These are phyloP conservation scores for Candida ascalaphidarum DNA, from an alignment of 805 yeast genomes.

Conservation along the genomic window DNA sequence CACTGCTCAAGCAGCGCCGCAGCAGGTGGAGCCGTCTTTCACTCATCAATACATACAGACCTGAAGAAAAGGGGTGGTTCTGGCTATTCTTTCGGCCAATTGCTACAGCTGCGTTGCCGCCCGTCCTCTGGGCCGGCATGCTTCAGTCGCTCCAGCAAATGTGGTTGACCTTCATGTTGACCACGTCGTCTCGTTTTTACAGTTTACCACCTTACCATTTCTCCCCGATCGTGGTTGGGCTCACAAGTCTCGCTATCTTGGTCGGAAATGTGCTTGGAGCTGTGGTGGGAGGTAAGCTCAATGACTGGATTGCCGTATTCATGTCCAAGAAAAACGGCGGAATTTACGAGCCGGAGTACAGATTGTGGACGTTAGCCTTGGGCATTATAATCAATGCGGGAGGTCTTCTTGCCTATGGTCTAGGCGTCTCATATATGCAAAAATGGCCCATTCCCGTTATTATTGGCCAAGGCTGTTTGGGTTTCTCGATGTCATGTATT, in stretches of 20 bases:
- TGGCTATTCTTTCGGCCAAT: constrained; percentile 30
- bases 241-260: constrained; percentile 46
- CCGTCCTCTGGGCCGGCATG: constrained; percentile 52
- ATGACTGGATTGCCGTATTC: constrained; percentile 42
- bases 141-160: constrained; percentile 41
- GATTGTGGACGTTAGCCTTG: constrained; percentile 42
- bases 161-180: constrained; percentile 39
- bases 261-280: constrained; percentile 37
- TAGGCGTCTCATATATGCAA: constrained; percentile 47
- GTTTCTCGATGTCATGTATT: constrained; percentile 45
- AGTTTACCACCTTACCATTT: constrained; percentile 32
- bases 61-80: constrained; percentile 32
- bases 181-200: constrained; percentile 34
- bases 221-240: constrained; percentile 39
- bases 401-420: constrained; percentile 54
- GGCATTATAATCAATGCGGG: constrained; percentile 44
- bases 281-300: constrained; percentile 39
- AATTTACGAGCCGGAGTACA: constrained; percentile 46
- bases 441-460: constrained; percentile 47
- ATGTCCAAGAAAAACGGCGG: constrained; percentile 45
- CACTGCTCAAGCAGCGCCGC: constrained; percentile 15
- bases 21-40: too few relatives aligned
- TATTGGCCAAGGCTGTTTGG: constrained; percentile 48
- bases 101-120: constrained; percentile 29
- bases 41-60: constrained; percentile 33